Evolutionary conservation across 805 yeast species (phyloP), one percentile per base, ranked within the genome.

Genomic region (Cyberlindnera xylosilytica): DNA sequence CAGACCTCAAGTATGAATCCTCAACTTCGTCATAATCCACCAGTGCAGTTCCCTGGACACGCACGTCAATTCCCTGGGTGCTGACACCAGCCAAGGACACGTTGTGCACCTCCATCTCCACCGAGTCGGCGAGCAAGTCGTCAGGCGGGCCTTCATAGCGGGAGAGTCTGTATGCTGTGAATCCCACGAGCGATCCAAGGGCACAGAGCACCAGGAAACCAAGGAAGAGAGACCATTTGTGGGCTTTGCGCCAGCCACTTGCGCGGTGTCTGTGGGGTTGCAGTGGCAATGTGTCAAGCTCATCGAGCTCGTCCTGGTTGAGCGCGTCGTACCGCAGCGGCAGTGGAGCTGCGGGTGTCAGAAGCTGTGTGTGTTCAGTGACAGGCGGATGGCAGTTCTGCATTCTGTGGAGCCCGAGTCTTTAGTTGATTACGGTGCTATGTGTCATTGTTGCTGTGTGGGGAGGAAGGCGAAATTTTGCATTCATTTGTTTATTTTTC

Each of bases 1-100:
- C 44, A 1, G 29, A 20, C 23, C 54, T 48, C 4, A 54, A 59
- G 31, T 56, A 50, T 1, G 44, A 15, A 42, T 57, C 60, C 1
- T 62, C 60, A 24, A 69, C 63, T 2, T 45, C 34, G 12, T 61
- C 49, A 45, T 58, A 69, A 32, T 67, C 57, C 36, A 66, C 63
- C 4, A 42, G 27, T 34, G 55, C 53, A 1, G 54, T 39, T 10
- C 70, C 72, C 15, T 53, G 47, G 2, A 68, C 57, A 30, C 56
- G 51, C 9, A 70, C 42, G 19, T 60, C 47, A 6, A 69, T 60
- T 2, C 69, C 69, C 4, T 53, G 49, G 11, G 63, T 57, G 1
- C 52, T 51, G 11, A 69, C 40, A 4, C 65, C 64, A 3, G 61
- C 47, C 15, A 69, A 45, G 6, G 51, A 49, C 17, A 69, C 48